Evolutionary conservation across 768 basidiomycete genomes (phyloP).

Genomic region (Pulveroboletus sp.): DNA sequence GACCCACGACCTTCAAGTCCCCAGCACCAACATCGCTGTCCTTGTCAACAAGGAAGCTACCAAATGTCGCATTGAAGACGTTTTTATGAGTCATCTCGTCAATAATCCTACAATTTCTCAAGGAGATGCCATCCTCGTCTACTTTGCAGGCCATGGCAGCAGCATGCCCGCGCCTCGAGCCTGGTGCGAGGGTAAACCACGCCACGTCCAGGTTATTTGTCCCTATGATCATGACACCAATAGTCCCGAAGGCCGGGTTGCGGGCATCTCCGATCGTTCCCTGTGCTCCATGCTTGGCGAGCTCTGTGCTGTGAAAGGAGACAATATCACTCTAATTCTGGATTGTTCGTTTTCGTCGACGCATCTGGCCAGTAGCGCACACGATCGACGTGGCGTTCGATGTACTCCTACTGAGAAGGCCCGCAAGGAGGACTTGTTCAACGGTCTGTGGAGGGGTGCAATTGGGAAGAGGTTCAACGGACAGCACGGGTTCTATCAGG

Average conservation of each 20-base stretch:
- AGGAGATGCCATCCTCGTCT: constrained; percentile 63
- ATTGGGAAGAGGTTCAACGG: constrained; percentile 33
- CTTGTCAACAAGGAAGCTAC: constrained; percentile 58
- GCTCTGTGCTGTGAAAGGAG: constrained; percentile 52
- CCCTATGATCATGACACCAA: constrained; percentile 62
- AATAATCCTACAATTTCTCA: constrained; percentile 55
- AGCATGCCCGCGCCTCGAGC: constrained; percentile 49
- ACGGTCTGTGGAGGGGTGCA: constrained; percentile 50
- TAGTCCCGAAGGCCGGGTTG: constrained; percentile 40
- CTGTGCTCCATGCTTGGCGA: constrained; percentile 57
- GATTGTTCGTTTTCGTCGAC: constrained; percentile 59
- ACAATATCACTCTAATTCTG: constrained; percentile 65
- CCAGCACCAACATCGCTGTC: constrained; percentile 51
- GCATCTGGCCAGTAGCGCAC: constrained; percentile 34
- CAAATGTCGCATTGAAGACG: constrained; percentile 55
- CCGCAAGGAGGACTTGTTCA: constrained; percentile 48
- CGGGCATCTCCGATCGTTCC: constrained; percentile 67
- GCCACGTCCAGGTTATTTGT: constrained; percentile 54
- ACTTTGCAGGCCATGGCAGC: constrained; percentile 74
- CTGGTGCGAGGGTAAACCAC: constrained; percentile 48
- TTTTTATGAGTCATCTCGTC: constrained; percentile 56
- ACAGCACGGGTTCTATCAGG: constrained; percentile 43
- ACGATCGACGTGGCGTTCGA: constrained; percentile 46
- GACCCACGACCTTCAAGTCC: constrained; percentile 50
- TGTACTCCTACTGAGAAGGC: constrained; percentile 60